Evolutionary conservation across 139 green algal genomes (phyloP), one percentile per base, ranked within the genome.

Genomic region (Pleodorina starrii): DNA sequence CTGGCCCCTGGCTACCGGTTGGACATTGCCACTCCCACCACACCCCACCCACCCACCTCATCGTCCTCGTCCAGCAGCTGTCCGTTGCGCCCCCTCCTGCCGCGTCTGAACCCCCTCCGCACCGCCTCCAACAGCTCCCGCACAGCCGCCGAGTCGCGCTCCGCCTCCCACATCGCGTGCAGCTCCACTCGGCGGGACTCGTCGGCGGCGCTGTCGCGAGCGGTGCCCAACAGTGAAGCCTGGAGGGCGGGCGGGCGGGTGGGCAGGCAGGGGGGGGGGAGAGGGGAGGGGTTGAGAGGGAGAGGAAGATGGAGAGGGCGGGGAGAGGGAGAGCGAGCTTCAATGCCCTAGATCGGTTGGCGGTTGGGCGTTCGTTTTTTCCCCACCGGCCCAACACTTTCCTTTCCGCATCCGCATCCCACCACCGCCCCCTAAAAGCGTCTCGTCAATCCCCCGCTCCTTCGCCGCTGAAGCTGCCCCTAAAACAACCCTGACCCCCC

Each of bases 81-180:
- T 19, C 59, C 80, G 16, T 71, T 29, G 19, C 44, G 32, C 1
- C 36, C 40, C 59, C n/a, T 25, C 59, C 57, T 16, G 5, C 21
- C 35, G 16, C 60, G 35, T 38, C 66, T 50, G 66, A 88, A 88
- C 32, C 82, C 82, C 17, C 66, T 40, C 63, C 82, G 63, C 63
- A 88, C 66, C 44, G 63, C 82, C 63, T 88, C 82, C 63, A 88
- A 19, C 63, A 88, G 59, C 44, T 78, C 82, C 36, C 66, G 63
- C 63, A 79, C 66, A 44, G 63, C 82, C 11, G 82, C 63, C 38
- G 19, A 17, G 66, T 88, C 82, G 6, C 66, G 63, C 44, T 88
- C 82, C 35, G n/a, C 9, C 82, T 88, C 63, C 81, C 82, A 88
- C 66, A 50, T 1, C 44, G 44, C n/a, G 82, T 88, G 82, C 63